These are phyloP conservation scores for Stevia rebaudiana DNA, from an alignment of 140 eudicot species.

Conservation along the genomic window DNA sequence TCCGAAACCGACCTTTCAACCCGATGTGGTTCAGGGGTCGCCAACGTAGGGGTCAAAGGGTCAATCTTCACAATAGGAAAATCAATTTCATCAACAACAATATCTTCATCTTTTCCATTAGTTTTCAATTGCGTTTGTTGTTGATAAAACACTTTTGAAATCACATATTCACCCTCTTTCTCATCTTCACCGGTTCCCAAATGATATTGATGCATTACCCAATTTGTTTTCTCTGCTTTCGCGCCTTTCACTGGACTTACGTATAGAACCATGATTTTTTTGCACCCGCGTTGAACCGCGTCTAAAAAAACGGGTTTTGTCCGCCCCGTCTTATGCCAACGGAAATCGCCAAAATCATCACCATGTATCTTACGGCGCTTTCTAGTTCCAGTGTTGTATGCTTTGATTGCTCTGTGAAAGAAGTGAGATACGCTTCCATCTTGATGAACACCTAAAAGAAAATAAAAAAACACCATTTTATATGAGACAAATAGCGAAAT, in stretches of 20 bases:
- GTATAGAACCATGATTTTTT: constrained; percentile 83
- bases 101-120: constrained; percentile 46
- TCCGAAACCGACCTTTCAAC: constrained; percentile 40
- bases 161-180: constrained; percentile 89
- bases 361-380: constrained; percentile 91
- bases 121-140: constrained; percentile 60
- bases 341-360: constrained; percentile 83
- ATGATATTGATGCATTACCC: constrained; percentile 99
- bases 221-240: constrained; percentile 89
- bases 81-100: constrained; percentile 23
- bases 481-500: too few species aligned
- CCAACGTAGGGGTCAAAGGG: constrained; percentile 66
- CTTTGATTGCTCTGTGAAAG: constrained; percentile 93
- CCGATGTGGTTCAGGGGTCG: constrained; percentile 69
- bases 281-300: constrained; percentile 88
- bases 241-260: constrained; percentile 83
- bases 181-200: constrained; percentile 94
- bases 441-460: background rate
- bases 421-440: constrained; percentile 34
- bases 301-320: constrained; percentile 85
- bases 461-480: too few species aligned
- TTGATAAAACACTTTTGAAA: constrained; percentile 85
- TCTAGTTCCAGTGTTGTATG: constrained; percentile 96
- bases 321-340: constrained; percentile 98
- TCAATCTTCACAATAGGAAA: constrained; percentile 39